Evolutionary conservation across 805 yeast genomes (phyloP).

Genomic region (Allodekkera sacchari): DNA sequence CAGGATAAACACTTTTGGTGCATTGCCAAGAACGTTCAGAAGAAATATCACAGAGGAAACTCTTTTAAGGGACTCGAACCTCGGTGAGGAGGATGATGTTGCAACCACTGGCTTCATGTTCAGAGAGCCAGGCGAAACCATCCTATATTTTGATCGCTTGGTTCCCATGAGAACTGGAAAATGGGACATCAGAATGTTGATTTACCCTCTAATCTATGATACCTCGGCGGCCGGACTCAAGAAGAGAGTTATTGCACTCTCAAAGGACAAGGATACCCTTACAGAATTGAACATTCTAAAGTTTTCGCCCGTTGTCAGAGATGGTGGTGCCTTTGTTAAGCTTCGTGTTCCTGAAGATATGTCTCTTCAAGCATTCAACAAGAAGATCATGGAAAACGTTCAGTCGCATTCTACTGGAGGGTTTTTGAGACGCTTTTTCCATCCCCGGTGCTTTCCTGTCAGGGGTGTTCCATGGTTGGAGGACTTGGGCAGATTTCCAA

Average conservation of each 20-base stretch:
- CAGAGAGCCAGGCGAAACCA: conserved; percentile 38
- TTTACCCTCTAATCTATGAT: conserved; percentile 31
- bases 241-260: conserved; percentile 23
- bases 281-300: conserved; percentile 38
- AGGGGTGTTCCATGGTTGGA: conserved; percentile 96
- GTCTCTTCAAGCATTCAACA: conserved; percentile 44
- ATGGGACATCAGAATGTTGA: conserved; percentile 39
- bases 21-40: no score
- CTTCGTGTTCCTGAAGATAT: conserved; percentile 49
- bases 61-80: conserved; percentile 30
- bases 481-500: conserved; percentile 75
- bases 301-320: conserved; percentile 65
- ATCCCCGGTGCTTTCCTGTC: conserved; percentile 51
- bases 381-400: conserved; percentile 33
- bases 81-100: conserved; percentile 48
- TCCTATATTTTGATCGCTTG: conserved; percentile 50
- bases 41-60: conserved; percentile 21
- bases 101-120: conserved; percentile 50
- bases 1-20: no score
- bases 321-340: conserved; percentile 91
- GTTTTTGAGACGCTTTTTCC: conserved; percentile 23
- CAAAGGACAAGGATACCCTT: conserved; percentile 26
- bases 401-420: conserved; percentile 16
- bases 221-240: conserved; percentile 29
- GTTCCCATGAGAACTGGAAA: conserved; percentile 32